Base-by-base conservation (phyloP, 2,329 filamentous ascomycete genomes). In the Remersonia thermophila region DNA sequence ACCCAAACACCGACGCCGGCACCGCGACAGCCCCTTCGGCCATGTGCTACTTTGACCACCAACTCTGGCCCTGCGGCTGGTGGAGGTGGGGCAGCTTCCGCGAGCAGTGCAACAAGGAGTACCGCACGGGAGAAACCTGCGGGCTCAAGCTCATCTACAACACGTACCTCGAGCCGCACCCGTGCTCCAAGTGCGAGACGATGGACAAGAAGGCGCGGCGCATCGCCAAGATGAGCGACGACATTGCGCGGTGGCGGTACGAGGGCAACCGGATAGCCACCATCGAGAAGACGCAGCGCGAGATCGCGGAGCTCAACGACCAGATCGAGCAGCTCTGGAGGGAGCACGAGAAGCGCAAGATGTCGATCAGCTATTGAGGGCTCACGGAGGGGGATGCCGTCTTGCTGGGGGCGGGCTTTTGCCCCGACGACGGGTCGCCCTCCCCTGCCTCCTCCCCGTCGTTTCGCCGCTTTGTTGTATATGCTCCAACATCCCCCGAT, bases 21-120 rank as follows among this genome's bases (percentile, higher is more conserved):
- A 23, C 20, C 20, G 20, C 20, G 5, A 23, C 20, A 5, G n/a
- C n/a, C n/a, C n/a, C n/a, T n/a, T n/a, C n/a, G n/a, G 20, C 55
- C 50, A 94, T 96, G 89, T 95, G 89, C 67, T 95, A 91, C 69
- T 96, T 87, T 68, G 86, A 95, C 54, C 82, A 89, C 62, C 85
- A 80, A 58, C 73, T 76, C 50, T 94, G 83, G 72, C 61, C 61
- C 39, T 96, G 89, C 64, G 82, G 83, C 54, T 89, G 85, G 70
- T 94, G 82, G 80, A 85, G 86, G 61, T 96, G 87, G 87, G 83
- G 84, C 47, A 81, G 80, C 63, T 95, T 95, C 67, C 78, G 83
- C 47, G 75, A 87, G 60, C 87, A 93, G 57, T 96, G 89, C 71
- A 80, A 82, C 60, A 86, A 85, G 61, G 89, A 95, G 59, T 93